phyloP scores from a whole-genome alignment of 192 early-diverging fungal genomes.

The Mortierella antarctica region DNA sequence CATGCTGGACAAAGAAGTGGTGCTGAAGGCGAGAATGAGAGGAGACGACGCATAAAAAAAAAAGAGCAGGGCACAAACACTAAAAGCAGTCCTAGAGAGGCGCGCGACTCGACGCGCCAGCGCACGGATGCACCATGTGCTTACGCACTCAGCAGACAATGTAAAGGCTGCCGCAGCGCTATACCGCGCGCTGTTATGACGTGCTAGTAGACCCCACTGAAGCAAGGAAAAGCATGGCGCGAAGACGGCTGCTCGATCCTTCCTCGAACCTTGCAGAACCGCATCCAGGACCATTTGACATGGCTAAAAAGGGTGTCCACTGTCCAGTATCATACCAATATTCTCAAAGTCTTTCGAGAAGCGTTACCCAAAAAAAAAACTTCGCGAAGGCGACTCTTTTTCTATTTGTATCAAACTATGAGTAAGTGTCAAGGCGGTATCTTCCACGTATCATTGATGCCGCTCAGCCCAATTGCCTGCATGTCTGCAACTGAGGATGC shows the following conservation, averaged over 20 bases:
- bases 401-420: background rate
- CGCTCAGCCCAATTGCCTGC: no score
- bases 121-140: no score
- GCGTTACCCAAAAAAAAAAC: background rate
- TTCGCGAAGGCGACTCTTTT: background rate
- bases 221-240: no score
- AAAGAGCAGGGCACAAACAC: background rate
- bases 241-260: no score
- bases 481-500: no score
- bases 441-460: no score
- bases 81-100: no score
- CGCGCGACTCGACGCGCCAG: no score
- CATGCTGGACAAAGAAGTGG: slow-evolving; percentile 3
- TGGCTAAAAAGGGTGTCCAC: background rate
- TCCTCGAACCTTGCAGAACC: background rate
- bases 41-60: background rate
- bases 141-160: no score
- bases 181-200: no score
- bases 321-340: background rate
- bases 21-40: background rate
- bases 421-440: background rate
- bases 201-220: no score
- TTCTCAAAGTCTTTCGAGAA: background rate
- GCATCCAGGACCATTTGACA: slow-evolving; percentile 1
- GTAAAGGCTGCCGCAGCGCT: no score